Evolutionary conservation across 139 green algal genomes (phyloP).

Genomic region (Chlorella ohadii): DNA sequence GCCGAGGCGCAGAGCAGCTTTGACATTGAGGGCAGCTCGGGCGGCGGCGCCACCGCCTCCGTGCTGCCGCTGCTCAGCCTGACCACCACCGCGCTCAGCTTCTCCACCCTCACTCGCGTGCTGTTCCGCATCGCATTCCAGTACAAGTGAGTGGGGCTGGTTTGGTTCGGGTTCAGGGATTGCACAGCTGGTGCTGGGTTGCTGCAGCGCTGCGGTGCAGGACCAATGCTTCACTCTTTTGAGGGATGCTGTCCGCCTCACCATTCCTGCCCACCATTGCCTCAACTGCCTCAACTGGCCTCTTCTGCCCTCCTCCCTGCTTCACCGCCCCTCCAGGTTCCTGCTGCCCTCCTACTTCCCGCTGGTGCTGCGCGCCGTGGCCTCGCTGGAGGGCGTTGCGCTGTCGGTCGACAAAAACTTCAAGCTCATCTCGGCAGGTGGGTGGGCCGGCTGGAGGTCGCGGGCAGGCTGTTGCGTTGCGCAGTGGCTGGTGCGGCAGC

Average conservation of each 20-base stretch:
- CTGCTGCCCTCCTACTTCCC: constrained; percentile 94
- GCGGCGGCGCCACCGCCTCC: not conserved
- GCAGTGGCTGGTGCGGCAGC: too few relatives aligned
- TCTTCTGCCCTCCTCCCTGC: too few relatives aligned
- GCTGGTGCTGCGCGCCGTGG: constrained; percentile 93
- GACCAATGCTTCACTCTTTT: not conserved
- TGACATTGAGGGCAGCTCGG: not conserved
- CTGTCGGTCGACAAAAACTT: constrained; percentile 68
- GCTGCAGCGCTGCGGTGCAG: too few relatives aligned
- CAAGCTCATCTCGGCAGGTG: constrained; percentile 80
- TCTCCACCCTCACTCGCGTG: constrained; percentile 93
- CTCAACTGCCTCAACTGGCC: too few relatives aligned
- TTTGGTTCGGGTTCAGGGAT: not conserved
- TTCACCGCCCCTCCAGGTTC: constrained; percentile 60
- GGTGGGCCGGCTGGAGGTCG: not conserved
- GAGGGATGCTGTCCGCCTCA: too few relatives aligned
- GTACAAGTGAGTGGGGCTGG: constrained; percentile 51
- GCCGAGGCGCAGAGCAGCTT: not conserved
- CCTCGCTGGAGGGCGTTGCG: constrained; percentile 93
- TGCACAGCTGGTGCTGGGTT: too few relatives aligned
- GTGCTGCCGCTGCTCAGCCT: constrained; percentile 46
- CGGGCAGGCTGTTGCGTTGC: too few relatives aligned
- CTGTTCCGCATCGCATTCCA: constrained; percentile 94
- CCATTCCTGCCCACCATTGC: too few relatives aligned
- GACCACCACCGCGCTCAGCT: constrained; percentile 83